A percentile compares a stretch with the other conserved stretches of the same genome.
phyloP scores from a whole-genome alignment of 805 yeast genomes.

The Geotrichum ghanense region DNA sequence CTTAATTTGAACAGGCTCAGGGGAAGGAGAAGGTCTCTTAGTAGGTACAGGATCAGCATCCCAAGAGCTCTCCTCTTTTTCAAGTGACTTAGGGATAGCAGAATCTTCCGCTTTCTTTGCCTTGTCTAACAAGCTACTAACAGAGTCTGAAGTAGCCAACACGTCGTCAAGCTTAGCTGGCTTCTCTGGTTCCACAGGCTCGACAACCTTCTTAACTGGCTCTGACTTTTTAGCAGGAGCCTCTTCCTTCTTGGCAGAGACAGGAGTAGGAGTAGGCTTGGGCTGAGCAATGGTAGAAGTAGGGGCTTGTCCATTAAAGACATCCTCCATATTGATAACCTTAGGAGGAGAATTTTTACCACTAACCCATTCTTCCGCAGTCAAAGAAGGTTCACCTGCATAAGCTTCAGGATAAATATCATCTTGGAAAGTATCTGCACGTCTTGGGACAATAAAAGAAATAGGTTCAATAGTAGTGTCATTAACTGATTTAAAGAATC shows the following conservation, averaged over 20 bases:
- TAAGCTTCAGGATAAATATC: conserved; percentile 92
- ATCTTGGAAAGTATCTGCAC: conserved; percentile 82
- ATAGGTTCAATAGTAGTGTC: conserved; percentile 82
- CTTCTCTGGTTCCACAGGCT: conserved; percentile 21
- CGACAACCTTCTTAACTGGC: conserved; percentile 12
- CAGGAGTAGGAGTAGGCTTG: conserved; percentile 20
- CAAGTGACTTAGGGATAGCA: conserved; percentile 11
- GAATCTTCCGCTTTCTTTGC: conserved; percentile 33
- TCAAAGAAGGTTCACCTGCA: conserved; percentile 62
- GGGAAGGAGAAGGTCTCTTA: conserved; percentile 5
- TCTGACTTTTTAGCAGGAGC: conserved; percentile 12
- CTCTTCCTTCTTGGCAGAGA: conserved; percentile 23
- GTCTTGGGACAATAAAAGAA: conserved; percentile 88
- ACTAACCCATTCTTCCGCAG: conserved; percentile 65
- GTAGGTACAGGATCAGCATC: conserved; percentile 10
- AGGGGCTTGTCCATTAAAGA: conserved; percentile 68
- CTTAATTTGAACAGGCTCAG: conserved; percentile 9
- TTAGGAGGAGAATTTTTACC: conserved; percentile 79
- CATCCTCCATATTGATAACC: conserved; percentile 58
- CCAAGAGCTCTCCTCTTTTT: conserved; percentile 15
- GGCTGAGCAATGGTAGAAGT: conserved; percentile 16
- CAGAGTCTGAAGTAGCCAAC: conserved; percentile 35
- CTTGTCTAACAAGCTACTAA: conserved; percentile 36
- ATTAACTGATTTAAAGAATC: conserved; percentile 75
- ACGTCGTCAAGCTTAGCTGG: conserved; percentile 38